These are phyloP conservation scores for Vaccinium corymbosum DNA, from an alignment of 148 eudicot genomes.

Conservation along the genomic window DNA sequence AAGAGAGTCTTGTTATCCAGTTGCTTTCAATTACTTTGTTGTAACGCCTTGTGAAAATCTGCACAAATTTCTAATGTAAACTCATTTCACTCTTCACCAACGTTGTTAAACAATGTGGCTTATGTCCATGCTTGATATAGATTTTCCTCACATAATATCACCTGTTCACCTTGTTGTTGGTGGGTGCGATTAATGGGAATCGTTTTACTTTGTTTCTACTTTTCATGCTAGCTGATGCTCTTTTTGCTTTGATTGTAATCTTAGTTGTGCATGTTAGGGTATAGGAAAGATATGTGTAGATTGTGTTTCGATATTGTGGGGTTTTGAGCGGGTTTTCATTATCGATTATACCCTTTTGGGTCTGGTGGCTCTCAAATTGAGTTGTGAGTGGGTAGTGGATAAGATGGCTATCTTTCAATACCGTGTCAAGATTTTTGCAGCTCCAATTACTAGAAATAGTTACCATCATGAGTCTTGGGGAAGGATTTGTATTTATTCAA, in stretches of 20 bases:
- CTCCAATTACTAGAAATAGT: not conserved
- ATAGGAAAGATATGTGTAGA: not conserved
- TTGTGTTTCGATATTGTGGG: not conserved
- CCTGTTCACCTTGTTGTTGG: not conserved
- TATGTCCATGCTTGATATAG: not conserved
- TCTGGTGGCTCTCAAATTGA: not conserved
- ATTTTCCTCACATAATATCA: not conserved
- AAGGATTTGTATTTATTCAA: not conserved
- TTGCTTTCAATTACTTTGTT: not conserved
- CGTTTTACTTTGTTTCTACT: not conserved
- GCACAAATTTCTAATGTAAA: not conserved
- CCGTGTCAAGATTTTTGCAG: not conserved
- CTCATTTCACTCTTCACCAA: not conserved
- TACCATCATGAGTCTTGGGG: not conserved
- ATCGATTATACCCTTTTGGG: not conserved
- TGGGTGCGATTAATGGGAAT: not conserved
- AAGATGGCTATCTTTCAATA: not conserved
- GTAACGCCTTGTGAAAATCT: not conserved
- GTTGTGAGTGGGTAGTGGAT: not conserved
- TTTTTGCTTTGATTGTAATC: not conserved
- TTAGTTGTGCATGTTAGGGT: not conserved
- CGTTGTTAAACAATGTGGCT: not conserved
- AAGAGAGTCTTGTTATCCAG: not conserved
- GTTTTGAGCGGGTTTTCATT: not conserved
- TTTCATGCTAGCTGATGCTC: not conserved